A percentile compares a stretch with the other conserved stretches of the same genome.
Evolutionary conservation across 2,329 filamentous ascomycete species (phyloP).

Genomic region (Hypoxylon sp.): DNA sequence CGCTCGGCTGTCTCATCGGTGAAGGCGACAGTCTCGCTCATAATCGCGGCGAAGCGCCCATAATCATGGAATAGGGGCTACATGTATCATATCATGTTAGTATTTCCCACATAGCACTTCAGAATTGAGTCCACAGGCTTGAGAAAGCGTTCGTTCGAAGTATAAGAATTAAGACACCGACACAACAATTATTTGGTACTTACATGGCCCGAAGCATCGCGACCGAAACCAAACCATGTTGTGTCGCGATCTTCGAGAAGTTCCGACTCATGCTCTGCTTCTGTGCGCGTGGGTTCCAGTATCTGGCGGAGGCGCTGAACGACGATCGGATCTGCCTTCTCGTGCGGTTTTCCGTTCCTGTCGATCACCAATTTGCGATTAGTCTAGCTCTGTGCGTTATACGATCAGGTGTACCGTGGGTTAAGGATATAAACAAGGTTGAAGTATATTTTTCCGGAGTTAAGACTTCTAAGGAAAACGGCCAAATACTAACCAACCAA

Average conservation of each 20-base stretch:
- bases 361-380: constrained; percentile 32
- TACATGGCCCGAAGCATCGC: constrained; percentile 45
- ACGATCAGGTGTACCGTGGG: neutral
- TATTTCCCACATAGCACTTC: no score
- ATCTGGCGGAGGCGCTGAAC: constrained; percentile 50
- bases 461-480: constrained; percentile 28
- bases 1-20: constrained; percentile 46
- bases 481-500: constrained; percentile 48
- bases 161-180: no score
- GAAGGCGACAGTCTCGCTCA: constrained; percentile 51
- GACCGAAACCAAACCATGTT: constrained; percentile 51
- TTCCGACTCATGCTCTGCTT: constrained; percentile 50
- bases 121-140: no score
- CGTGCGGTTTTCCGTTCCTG: constrained; percentile 52
- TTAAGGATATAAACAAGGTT: neutral
- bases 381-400: constrained; percentile 24
- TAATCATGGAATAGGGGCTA: constrained; percentile 48
- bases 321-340: constrained; percentile 49
- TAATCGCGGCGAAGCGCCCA: constrained; percentile 58
- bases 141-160: no score
- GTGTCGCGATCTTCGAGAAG: constrained; percentile 51
- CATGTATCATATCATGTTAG: no score
- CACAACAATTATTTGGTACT: no score
- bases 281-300: constrained; percentile 49
- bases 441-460: constrained; percentile 13